Base-by-base conservation (phyloP, 73 alveolate genomes). In the Paramecium primaurelia region DNA sequence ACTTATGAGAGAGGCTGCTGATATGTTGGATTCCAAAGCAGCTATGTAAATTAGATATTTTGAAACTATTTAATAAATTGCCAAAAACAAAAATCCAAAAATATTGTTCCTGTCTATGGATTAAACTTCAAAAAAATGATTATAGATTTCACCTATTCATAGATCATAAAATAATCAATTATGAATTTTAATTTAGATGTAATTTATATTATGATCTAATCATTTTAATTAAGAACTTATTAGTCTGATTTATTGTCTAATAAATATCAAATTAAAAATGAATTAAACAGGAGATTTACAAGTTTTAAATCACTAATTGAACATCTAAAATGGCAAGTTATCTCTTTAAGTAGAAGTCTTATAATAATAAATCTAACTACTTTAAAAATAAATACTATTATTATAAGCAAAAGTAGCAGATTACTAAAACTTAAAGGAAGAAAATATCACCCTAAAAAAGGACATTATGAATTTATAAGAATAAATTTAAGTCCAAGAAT, bases 41-140 rank as follows among this genome's bases (percentile, higher is more conserved):
- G 94, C 94, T 14, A 89, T 89, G 94, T 83, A 89, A 73, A 89
- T 89, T 71, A 42, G 94, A 73, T 89, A 89, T 59, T 89, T 89
- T 71, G 94, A 89, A 89, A 83, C 88, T 6, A 83, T 89, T 18
- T 71, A 69, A 45, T 2, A 22, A 12, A 89, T 89, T 38, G 86
- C 94, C 4, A 64, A 71, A 32, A 77, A 89, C 12, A 59, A 36
- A 69, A 89, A 89, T 49, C 80, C 59, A 40, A 89, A 89, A 54
- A 83, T 89, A 25, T 45, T 89, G 44, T 89, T 89, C 68, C 59
- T 89, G 3, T 32, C 47, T 80, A 49, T 80, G 71, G 91, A 80
- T 80, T 25, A 64, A 12, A 64, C 32, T 12, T 75, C n/a, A 36
- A 75, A 75, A 38, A 75, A 75, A 75, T 38, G 88, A 75, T 38